phyloP scores from a whole-genome alignment of 139 green algal genomes.

The Trebouxia sp. region DNA sequence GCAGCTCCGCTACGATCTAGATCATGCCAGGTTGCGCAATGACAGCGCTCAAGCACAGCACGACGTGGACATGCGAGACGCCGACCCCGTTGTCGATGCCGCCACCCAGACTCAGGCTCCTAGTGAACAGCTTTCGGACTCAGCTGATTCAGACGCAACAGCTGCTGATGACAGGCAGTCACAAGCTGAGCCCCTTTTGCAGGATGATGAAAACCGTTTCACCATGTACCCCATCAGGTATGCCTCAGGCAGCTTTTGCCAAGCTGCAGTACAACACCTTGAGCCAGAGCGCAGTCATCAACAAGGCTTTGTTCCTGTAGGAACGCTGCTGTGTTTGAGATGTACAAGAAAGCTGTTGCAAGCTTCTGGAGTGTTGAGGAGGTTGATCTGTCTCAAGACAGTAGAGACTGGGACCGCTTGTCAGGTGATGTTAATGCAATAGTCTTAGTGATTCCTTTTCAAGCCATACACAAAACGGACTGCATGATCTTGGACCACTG shows the following conservation, averaged over 20 bases:
- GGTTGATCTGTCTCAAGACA: conserved; percentile 75
- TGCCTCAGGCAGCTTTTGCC: not conserved
- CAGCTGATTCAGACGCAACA: not conserved
- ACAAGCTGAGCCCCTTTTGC: conserved; percentile 33
- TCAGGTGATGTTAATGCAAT: conserved; percentile 21
- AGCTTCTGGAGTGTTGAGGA: conserved; percentile 84
- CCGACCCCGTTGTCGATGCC: not conserved
- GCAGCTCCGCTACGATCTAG: not conserved
- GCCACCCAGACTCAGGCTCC: conserved; percentile 8
- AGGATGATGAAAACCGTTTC: conserved; percentile 38
- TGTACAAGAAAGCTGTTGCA: conserved; percentile 80
- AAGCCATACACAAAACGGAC: too few relatives aligned
- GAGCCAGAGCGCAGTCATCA: too few relatives aligned
- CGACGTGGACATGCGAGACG: not conserved
- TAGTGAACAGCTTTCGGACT: conserved; percentile 17
- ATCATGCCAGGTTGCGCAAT: not conserved
- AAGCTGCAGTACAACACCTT: not conserved
- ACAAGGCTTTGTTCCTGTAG: too few relatives aligned
- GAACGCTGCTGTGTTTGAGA: conserved; percentile 55
- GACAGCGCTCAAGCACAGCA: not conserved
- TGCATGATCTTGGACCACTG: not conserved
- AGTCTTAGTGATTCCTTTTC: too few relatives aligned
- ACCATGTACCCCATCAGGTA: conserved; percentile 47
- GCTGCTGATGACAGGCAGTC: not conserved
- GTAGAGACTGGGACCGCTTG: conserved; percentile 64